A percentile compares a stretch with the other conserved stretches of the same genome.
Evolutionary conservation across 371 early-diverging fungal species (phyloP).

Genomic region (Mucor sp.): DNA sequence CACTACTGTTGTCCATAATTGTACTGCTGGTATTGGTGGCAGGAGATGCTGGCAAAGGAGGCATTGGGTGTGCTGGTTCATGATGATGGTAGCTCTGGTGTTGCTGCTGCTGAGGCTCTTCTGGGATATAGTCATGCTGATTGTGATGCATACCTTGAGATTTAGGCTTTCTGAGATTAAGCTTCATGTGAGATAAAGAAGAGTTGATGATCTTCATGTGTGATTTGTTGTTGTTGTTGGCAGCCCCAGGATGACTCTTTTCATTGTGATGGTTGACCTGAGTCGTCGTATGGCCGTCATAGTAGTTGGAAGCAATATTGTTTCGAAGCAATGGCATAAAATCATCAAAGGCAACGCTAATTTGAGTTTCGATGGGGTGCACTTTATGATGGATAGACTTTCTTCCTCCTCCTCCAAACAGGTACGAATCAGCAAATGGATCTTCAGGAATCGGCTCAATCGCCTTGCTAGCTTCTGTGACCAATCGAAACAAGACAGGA

Average conservation of each 20-base stretch:
- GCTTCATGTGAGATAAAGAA: constrained; percentile 14
- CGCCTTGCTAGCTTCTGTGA: constrained; percentile 32
- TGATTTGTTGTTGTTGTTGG: not conserved
- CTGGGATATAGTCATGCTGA: not conserved
- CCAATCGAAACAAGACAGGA: constrained; percentile 37
- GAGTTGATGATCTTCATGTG: constrained; percentile 16
- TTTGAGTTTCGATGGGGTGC: constrained; percentile 14
- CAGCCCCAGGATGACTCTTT: not conserved
- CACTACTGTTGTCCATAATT: not conserved
- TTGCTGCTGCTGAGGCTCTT: not conserved
- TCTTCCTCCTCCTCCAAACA: constrained; percentile 7
- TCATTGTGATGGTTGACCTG: not conserved
- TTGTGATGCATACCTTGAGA: constrained; percentile 4
- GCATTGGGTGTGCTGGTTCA: not conserved
- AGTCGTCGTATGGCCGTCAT: not conserved
- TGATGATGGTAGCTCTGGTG: not conserved
- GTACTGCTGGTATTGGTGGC: not conserved
- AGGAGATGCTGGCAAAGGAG: constrained; percentile 1
- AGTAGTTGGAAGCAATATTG: not conserved
- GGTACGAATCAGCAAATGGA: constrained; percentile 29
- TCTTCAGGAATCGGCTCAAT: constrained; percentile 26
- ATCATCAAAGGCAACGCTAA: constrained; percentile 33
- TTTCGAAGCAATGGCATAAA: constrained; percentile 21
- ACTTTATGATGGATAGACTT: not conserved
- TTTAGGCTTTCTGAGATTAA: constrained; percentile 15